Conservation (phyloP, 106 monocot species). For the Dendrobium catenatum region DNA sequence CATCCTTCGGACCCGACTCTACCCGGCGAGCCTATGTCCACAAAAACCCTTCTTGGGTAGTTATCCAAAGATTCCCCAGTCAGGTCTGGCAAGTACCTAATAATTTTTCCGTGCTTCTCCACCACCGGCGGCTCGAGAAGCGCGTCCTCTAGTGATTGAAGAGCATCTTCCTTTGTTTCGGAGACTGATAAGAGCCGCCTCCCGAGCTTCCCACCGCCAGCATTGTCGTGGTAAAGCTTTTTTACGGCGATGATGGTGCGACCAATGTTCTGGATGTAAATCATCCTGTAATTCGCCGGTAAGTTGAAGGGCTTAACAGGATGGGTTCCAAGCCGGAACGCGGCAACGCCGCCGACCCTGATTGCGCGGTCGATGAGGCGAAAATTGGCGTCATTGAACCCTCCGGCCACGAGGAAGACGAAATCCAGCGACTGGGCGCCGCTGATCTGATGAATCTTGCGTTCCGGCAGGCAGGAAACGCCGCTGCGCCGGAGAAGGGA, state of each 20-base stretch:
- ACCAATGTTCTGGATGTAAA: constrained; percentile 23
- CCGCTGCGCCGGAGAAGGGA: constrained; percentile 24
- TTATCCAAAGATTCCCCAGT: constrained; percentile 22
- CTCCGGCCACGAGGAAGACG: constrained; percentile 28
- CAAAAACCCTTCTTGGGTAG: constrained; percentile 29
- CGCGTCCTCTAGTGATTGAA: constrained; percentile 23
- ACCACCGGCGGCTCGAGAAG: constrained; percentile 25
- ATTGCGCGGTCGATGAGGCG: constrained; percentile 37
- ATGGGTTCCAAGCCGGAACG: constrained; percentile 18
- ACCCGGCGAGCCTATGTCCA: constrained; percentile 20
- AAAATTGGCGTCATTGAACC: constrained; percentile 10
- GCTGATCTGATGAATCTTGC: constrained; percentile 5
- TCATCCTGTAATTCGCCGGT: constrained; percentile 38
- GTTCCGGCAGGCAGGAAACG: constrained; percentile 4
- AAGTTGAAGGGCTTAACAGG: constrained; percentile 11
- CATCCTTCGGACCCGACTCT: not conserved
- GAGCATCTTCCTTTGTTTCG: constrained; percentile 17
- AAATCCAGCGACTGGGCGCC: constrained; percentile 37
- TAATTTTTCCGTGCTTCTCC: not conserved
- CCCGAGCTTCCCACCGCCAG: not conserved
- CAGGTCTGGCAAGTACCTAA: constrained; percentile 30
- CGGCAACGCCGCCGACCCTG: constrained; percentile 42
- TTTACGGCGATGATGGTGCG: constrained; percentile 6
- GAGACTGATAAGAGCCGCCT: constrained; percentile 32
- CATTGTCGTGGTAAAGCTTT: constrained; percentile 4